Evolutionary conservation across 495 filamentous ascomycete genomes (phyloP).

Genomic region (Podospora pseudocomata): DNA sequence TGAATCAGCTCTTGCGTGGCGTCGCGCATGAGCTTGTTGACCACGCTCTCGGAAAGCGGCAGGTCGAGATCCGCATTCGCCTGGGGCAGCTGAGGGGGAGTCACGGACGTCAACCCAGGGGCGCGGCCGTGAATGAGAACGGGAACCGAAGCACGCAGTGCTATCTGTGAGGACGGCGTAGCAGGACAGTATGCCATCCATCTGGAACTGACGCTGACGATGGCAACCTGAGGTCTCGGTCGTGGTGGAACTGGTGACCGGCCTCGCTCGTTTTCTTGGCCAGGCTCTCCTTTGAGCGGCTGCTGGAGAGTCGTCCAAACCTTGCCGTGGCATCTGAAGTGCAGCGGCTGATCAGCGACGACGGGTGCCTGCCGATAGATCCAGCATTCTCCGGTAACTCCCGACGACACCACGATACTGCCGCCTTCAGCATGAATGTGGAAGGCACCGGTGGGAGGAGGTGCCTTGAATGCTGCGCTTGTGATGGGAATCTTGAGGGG

Average conservation of each 20-base stretch:
- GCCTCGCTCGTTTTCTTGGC: conserved; percentile 45
- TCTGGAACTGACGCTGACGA: conserved; percentile 70
- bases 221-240: conserved; percentile 52
- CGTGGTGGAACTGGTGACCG: conserved; percentile 35
- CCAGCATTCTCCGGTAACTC: conserved; percentile 80
- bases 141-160: conserved; percentile 58
- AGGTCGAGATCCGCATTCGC: conserved; percentile 72
- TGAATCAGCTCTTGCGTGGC: conserved; percentile 89
- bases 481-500: conserved; percentile 47
- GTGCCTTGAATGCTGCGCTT: conserved; percentile 54
- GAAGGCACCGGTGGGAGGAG: conserved; percentile 66
- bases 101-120: conserved; percentile 64
- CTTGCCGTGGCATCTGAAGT: conserved; percentile 71
- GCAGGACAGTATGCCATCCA: conserved; percentile 88
- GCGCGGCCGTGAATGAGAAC: conserved; percentile 50
- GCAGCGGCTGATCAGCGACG: conserved; percentile 31
- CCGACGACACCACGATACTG: conserved; percentile 69
- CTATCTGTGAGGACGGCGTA: conserved; percentile 60
- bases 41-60: conserved; percentile 71
- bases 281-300: conserved; percentile 40
- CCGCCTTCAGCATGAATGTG: conserved; percentile 63
- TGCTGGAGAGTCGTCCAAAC: conserved; percentile 79
- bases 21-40: conserved; percentile 82
- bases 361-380: conserved; percentile 54
- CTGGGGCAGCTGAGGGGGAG: conserved; percentile 70